Evolutionary conservation across 805 yeast species (phyloP).

Genomic region (Phaffomyces antillensis): DNA sequence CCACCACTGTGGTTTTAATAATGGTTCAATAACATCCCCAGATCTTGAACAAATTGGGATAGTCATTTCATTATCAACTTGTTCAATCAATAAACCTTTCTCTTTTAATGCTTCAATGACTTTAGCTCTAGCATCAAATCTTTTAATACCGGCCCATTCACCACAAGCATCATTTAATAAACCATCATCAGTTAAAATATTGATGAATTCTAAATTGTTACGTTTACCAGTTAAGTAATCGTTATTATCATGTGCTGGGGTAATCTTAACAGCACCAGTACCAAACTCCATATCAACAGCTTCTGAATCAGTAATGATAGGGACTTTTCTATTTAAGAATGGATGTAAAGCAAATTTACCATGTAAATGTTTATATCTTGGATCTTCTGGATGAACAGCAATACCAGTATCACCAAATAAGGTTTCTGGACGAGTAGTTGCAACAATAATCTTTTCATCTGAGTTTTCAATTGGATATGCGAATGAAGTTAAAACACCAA

Average conservation of each 20-base stretch:
- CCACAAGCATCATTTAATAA: conserved; percentile 87
- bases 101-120: conserved; percentile 78
- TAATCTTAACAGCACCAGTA: conserved; percentile 99
- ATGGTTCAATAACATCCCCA: conserved; percentile 94
- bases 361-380: conserved; percentile 88
- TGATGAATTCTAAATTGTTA: conserved; percentile 78
- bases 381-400: conserved; percentile 95
- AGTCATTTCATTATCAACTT: conserved; percentile 92
- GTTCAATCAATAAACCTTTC: conserved; percentile 71
- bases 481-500: conserved; percentile 94
- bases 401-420: conserved; percentile 96
- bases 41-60: conserved; percentile 93
- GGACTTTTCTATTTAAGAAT: conserved; percentile 74
- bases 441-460: conserved; percentile 83
- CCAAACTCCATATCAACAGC: conserved; percentile 99
- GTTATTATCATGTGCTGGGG: conserved; percentile 97
- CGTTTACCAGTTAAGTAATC: conserved; percentile 97
- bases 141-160: conserved; percentile 82
- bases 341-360: conserved; percentile 92
- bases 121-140: conserved; percentile 85
- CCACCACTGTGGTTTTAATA: conserved; percentile 99
- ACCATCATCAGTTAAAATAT: conserved; percentile 91
- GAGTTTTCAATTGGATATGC: conserved; percentile 84
- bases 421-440: conserved; percentile 99
- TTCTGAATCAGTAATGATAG: conserved; percentile 83